Percentiles rank a stretch among this genome's conserved stretches.
Evolutionary conservation across 441 rosid species (phyloP).

Genomic region (Francoa sonchifolia): DNA sequence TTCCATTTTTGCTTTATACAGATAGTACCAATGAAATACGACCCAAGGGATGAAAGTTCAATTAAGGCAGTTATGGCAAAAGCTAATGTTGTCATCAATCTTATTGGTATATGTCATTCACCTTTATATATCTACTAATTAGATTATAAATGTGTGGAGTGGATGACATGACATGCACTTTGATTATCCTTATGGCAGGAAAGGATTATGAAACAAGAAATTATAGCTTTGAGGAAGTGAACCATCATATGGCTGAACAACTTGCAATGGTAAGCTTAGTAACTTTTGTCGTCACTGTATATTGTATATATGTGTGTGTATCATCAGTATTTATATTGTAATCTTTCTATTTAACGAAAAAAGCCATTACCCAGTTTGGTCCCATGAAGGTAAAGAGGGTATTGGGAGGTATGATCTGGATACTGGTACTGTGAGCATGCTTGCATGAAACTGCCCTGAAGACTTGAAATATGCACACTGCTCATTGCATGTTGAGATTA

Average conservation of each 20-base stretch:
- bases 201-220: conserved; percentile 86
- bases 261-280: conserved; percentile 58
- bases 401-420: no score
- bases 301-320: no score
- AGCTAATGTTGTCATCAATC: conserved; percentile 96
- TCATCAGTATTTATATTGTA: no score
- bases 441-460: no score
- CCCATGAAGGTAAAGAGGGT: no score
- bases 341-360: no score
- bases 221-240: conserved; percentile 88
- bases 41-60: conserved; percentile 84
- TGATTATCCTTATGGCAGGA: conserved; percentile 26
- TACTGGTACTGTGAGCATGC: no score
- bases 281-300: not conserved
- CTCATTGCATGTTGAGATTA: no score
- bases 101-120: conserved; percentile 43
- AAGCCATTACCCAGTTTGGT: no score
- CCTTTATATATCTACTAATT: no score
- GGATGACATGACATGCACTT: conserved; percentile 1
- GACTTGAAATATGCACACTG: no score
- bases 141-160: not conserved
- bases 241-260: conserved; percentile 68
- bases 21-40: conserved; percentile 90
- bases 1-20: conserved; percentile 20
- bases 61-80: conserved; percentile 98